Evolutionary conservation across 164 flowering plant species (phyloP).

Genomic region (Aristolochia fimbriata): DNA sequence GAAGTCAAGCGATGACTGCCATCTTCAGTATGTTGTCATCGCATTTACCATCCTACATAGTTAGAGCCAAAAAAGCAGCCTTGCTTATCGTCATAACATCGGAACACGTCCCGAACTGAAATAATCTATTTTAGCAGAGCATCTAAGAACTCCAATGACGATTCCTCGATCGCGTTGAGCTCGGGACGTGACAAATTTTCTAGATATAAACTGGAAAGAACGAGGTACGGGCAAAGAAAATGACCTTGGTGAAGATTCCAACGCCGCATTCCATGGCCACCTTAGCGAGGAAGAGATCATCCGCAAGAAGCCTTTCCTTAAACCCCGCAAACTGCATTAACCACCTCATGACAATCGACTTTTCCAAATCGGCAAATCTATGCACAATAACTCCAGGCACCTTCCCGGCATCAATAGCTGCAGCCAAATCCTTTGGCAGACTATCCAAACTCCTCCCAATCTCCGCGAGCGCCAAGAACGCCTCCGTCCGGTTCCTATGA

Average conservation of each 20-base stretch:
- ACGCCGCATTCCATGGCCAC: slow-evolving; percentile 59
- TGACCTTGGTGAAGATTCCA: slow-evolving; percentile 61
- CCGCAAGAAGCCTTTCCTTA: slow-evolving; percentile 53
- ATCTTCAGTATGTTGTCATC: too few relatives aligned
- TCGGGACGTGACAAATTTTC: too few relatives aligned
- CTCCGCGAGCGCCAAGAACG: slow-evolving; percentile 45
- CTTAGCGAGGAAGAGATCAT: slow-evolving; percentile 57
- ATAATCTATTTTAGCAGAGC: too few relatives aligned
- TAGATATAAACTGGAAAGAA: background rate
- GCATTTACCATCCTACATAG: too few relatives aligned
- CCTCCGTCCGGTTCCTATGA: slow-evolving; percentile 45
- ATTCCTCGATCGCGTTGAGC: too few relatives aligned
- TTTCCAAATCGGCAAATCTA: slow-evolving; percentile 46
- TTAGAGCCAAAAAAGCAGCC: too few relatives aligned
- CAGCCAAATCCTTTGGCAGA: slow-evolving; percentile 65
- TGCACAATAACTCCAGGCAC: slow-evolving; percentile 47
- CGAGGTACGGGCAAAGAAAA: background rate
- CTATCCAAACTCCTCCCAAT: slow-evolving; percentile 40
- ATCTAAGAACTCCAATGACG: too few relatives aligned
- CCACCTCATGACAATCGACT: slow-evolving; percentile 41
- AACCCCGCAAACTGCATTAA: slow-evolving; percentile 49
- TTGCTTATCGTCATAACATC: too few relatives aligned
- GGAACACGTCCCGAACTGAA: too few relatives aligned
- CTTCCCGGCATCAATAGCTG: slow-evolving; percentile 59
- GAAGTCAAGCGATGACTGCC: too few relatives aligned